Evolutionary conservation across 1,284 basidiomycete genomes (phyloP), one percentile per base, ranked within the genome.

Genomic region (Malassezia globosa): DNA sequence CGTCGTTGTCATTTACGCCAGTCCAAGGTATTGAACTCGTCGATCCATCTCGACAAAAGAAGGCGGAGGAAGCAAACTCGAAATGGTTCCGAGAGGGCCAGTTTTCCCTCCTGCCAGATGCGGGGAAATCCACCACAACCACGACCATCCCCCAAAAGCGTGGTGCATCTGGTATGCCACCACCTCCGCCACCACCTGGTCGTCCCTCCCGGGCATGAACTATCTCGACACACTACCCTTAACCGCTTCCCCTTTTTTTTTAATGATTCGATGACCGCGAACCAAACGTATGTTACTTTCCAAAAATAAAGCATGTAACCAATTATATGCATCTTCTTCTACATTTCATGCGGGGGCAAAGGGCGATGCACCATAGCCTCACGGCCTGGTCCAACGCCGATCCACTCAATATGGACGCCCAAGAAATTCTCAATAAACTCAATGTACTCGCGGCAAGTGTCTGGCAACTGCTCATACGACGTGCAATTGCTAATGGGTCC

Each of bases 1-100:
- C 89, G 0, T 89, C 86, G 21, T 75, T 97, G 51, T 84, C 84
- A 7, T 92, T 97, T 53, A 97, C 92, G 5, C 92, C 92, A 7
- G 85, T 90, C 5, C 92, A 96, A 81, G 92, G 61, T 31, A 66
- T 75, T 50, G 74, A 75, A 48, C 57, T 75, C 38, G 69, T 73
- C 18, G 73, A 74, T 51, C 74, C 74, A 24, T 69, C 58, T 36
- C 61, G 52, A 36, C 61, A 54, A 38, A 63, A 58, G 38, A 63
- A 58, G 46, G 64, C 64, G 18, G 46, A 65, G 16, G 69, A 68
- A 14, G 71, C 72, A 13, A 72, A 75, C 44, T 66, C 63, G 1
- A 73, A 72, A 44, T 75, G 74, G 74, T 74, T 68, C 54, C 58
- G 62, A 18, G 60, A 72, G 34, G 72, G 70, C 23, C 60, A 63